These are phyloP conservation scores for Mycena polygramma DNA, from an alignment of 768 basidiomycete genomes.

Conservation along the genomic window DNA sequence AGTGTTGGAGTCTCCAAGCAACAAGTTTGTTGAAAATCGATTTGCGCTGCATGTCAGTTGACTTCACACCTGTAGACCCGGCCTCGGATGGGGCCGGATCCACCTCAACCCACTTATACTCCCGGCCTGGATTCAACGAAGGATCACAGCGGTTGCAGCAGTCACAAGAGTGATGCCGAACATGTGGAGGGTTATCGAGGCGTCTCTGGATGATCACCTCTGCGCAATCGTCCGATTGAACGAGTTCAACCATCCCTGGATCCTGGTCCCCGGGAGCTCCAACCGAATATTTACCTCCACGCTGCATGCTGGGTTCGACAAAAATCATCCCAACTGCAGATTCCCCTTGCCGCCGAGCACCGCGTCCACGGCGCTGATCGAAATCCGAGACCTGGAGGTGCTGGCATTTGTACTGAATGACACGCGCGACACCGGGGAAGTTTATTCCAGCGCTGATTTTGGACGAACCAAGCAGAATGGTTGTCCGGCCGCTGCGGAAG, in stretches of 20 bases:
- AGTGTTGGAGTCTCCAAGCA: not conserved
- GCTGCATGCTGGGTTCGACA: slow-evolving; percentile 19
- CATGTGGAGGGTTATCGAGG: not conserved
- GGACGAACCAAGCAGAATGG: slow-evolving; percentile 3
- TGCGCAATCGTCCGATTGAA: slow-evolving; percentile 9
- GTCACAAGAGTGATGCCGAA: not conserved
- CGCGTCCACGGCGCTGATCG: slow-evolving; percentile 35
- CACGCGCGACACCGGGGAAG: slow-evolving; percentile 32
- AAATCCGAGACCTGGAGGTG: slow-evolving; percentile 31
- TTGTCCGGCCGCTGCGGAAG: slow-evolving; percentile 33
- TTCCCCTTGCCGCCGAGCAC: not conserved
- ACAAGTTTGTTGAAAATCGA: not conserved
- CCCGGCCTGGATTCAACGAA: not conserved
- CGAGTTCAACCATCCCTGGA: slow-evolving; percentile 16
- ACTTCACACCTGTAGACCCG: not conserved
- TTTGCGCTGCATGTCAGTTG: not conserved
- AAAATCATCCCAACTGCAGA: slow-evolving; percentile 17
- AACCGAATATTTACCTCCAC: not conserved
- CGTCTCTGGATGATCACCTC: not conserved
- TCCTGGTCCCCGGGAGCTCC: slow-evolving; percentile 2
- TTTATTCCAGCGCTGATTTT: slow-evolving; percentile 33
- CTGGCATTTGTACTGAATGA: slow-evolving; percentile 37
- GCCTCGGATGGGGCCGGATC: not conserved
- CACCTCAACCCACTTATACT: slow-evolving; percentile 9
- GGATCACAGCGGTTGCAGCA: slow-evolving; percentile 34